Evolutionary conservation across 2,329 filamentous ascomycete species (phyloP).

Genomic region (Phialocephala subalpina): DNA sequence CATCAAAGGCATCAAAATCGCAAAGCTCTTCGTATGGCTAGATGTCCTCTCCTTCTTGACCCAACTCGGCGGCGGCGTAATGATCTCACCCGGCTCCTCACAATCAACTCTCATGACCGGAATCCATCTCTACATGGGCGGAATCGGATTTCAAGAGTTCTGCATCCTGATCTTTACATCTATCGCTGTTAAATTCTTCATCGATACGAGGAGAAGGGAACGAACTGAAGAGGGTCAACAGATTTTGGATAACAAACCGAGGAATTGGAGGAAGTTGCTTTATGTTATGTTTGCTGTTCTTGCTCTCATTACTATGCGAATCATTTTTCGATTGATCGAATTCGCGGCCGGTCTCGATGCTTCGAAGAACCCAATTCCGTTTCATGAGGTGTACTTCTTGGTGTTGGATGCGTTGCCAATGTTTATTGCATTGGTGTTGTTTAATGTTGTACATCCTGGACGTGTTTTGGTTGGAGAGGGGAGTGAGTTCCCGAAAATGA

Average conservation of each 20-base stretch:
- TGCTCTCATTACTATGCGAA: slow-evolving; percentile 57
- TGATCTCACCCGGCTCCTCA: slow-evolving; percentile 43
- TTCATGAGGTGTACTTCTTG: slow-evolving; percentile 60
- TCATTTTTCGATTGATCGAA: slow-evolving; percentile 67
- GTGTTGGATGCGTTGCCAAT: slow-evolving; percentile 63
- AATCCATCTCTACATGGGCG: slow-evolving; percentile 59
- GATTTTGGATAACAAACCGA: slow-evolving; percentile 41
- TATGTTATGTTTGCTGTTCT: slow-evolving; percentile 51
- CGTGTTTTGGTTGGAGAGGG: slow-evolving; percentile 53
- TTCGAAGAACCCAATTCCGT: slow-evolving; percentile 56
- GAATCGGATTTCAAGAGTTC: slow-evolving; percentile 58
- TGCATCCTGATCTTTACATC: slow-evolving; percentile 57
- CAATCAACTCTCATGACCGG: slow-evolving; percentile 43
- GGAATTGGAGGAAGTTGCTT: slow-evolving; percentile 40
- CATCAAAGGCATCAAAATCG: slow-evolving; percentile 48
- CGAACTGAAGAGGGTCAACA: slow-evolving; percentile 29
- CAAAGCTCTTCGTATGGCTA: slow-evolving; percentile 55
- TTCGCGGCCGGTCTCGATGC: slow-evolving; percentile 54
- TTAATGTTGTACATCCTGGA: slow-evolving; percentile 58
- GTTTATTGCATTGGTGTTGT: slow-evolving; percentile 52
- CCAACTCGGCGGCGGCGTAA: slow-evolving; percentile 50
- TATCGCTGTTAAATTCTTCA: slow-evolving; percentile 50
- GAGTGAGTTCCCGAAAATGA: slow-evolving; percentile 53
- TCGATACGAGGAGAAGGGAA: slow-evolving; percentile 47
- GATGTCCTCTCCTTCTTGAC: slow-evolving; percentile 57